phyloP scores from a whole-genome alignment of 2,329 filamentous ascomycete genomes.

The Cylindrodendrum hubeiense region DNA sequence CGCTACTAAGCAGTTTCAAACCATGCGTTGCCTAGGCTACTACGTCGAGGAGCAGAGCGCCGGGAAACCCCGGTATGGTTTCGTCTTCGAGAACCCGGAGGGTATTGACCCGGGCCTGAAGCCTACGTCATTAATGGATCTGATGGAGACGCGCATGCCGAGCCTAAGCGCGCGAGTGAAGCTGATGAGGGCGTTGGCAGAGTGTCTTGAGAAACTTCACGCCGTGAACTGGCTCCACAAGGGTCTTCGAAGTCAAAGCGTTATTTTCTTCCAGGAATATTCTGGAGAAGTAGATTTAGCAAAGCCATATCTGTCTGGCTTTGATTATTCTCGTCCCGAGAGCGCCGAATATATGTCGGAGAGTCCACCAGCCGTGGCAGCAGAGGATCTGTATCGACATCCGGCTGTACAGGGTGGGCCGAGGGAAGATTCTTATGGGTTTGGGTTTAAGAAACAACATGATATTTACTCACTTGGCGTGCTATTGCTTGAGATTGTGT shows the following conservation, averaged over 20 bases:
- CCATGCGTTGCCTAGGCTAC: slow-evolving; percentile 6
- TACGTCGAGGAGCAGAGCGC: not conserved
- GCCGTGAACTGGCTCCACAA: slow-evolving; percentile 14
- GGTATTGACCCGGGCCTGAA: not conserved
- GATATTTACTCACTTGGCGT: slow-evolving; percentile 15
- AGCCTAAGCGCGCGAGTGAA: slow-evolving; percentile 4
- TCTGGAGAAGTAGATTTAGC: not conserved
- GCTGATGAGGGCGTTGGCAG: not conserved
- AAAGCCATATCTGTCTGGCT: slow-evolving; percentile 5
- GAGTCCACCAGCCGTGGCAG: not conserved
- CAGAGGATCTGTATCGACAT: slow-evolving; percentile 13
- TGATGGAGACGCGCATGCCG: not conserved
- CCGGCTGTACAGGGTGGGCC: slow-evolving; percentile 9
- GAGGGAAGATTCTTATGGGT: not conserved
- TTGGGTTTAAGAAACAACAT: slow-evolving; percentile 12
- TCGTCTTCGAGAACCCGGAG: not conserved
- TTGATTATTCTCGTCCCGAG: slow-evolving; percentile 12
- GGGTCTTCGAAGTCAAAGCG: slow-evolving; percentile 7
- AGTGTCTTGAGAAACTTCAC: slow-evolving; percentile 6
- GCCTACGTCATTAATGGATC: not conserved
- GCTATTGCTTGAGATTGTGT: slow-evolving; percentile 5
- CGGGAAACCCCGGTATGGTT: not conserved
- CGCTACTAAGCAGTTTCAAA: not conserved
- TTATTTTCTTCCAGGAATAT: slow-evolving; percentile 1
- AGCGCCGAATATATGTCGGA: not conserved